Conservation (phyloP, 2,329 filamentous ascomycete species). For the Nothopassalora personata region DNA sequence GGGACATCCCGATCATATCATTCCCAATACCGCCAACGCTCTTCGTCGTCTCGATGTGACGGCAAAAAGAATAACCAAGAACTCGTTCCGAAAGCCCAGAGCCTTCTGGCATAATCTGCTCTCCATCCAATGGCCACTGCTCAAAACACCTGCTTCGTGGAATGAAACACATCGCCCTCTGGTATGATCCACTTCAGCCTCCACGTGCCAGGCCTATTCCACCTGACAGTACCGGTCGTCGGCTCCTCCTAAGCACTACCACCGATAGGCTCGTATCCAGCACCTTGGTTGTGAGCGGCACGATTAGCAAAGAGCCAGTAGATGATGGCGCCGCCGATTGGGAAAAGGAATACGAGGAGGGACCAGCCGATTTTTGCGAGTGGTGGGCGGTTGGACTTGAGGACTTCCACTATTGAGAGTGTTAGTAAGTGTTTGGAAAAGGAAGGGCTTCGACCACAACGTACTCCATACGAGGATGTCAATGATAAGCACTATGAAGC, state of each 20-base stretch:
- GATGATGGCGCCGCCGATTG: conserved; percentile 55
- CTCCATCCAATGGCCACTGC: too few relatives aligned
- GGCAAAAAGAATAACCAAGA: too few relatives aligned
- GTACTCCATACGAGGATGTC: conserved; percentile 60
- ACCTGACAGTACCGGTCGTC: background rate
- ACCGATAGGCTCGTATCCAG: conserved; percentile 50
- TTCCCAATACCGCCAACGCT: background rate
- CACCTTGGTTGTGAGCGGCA: conserved; percentile 47
- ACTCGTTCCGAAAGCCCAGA: too few relatives aligned
- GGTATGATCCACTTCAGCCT: too few relatives aligned
- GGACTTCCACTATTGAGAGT: conserved; percentile 52
- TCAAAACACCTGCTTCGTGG: too few relatives aligned
- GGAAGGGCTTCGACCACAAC: conserved; percentile 25
- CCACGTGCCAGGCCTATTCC: too few relatives aligned
- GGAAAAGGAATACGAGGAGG: conserved; percentile 60
- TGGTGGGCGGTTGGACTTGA: conserved; percentile 57
- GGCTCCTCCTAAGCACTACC: background rate
- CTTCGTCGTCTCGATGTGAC: background rate
- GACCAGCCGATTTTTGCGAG: conserved; percentile 58
- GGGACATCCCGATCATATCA: background rate
- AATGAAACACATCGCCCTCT: too few relatives aligned
- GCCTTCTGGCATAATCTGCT: too few relatives aligned
- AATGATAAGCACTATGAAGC: conserved; percentile 56
- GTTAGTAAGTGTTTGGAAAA: background rate
- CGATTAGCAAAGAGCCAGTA: conserved; percentile 63